Conservation (phyloP, 345 rosid species). For the Citrus unshiu region DNA sequence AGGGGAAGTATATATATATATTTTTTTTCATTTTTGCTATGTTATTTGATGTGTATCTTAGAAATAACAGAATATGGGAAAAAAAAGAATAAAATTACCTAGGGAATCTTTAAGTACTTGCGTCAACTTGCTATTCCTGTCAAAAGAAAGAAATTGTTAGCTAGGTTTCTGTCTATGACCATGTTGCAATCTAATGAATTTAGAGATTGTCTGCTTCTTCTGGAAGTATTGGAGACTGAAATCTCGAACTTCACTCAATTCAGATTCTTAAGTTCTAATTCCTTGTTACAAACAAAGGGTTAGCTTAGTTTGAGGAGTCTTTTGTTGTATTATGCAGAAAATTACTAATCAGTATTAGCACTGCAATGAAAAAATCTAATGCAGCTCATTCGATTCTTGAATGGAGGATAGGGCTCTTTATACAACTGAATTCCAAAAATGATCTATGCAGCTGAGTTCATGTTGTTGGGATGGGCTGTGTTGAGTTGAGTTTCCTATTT, state of each 20-base stretch:
- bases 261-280: background rate
- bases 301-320: background rate
- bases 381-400: background rate
- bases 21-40: too few relatives aligned
- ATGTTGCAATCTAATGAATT: background rate
- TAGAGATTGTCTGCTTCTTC: background rate
- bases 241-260: background rate
- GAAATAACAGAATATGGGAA: background rate
- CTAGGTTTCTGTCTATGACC: constrained; percentile 2
- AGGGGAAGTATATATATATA: background rate
- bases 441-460: background rate
- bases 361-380: background rate
- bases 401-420: background rate
- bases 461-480: background rate
- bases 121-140: constrained; percentile 89
- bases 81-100: constrained; percentile 36
- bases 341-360: background rate
- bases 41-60: background rate
- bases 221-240: background rate
- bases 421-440: background rate
- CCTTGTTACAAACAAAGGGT: background rate
- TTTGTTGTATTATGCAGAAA: background rate
- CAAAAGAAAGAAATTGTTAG: constrained; percentile 13
- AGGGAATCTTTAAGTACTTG: constrained; percentile 81
- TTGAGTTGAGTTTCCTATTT: constrained; percentile 8